Evolutionary conservation across 2,329 filamentous ascomycete species (phyloP).

Genomic region (Phoma sp.): DNA sequence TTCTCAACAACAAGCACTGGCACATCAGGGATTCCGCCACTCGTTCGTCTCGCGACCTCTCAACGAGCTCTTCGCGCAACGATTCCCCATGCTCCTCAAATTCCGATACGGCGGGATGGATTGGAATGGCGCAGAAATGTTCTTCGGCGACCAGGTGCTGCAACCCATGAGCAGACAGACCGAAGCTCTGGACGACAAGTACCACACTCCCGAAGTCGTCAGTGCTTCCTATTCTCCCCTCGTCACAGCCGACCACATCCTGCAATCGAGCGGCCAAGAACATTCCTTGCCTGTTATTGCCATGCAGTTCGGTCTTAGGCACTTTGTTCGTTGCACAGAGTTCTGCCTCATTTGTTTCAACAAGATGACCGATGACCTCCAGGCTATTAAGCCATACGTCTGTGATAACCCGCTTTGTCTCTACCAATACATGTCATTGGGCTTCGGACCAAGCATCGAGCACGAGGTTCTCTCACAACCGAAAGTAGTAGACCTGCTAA

Average conservation of each 20-base stretch:
- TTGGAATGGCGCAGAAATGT: constrained; percentile 73
- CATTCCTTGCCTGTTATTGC: constrained; percentile 63
- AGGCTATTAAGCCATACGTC: constrained; percentile 75
- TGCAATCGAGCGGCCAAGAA: constrained; percentile 33
- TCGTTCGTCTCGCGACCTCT: constrained; percentile 76
- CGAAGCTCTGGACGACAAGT: constrained; percentile 48
- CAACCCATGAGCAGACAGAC: constrained; percentile 31
- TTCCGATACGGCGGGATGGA: constrained; percentile 61
- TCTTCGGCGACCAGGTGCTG: constrained; percentile 56
- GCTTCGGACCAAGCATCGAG: constrained; percentile 83
- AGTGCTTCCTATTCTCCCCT: constrained; percentile 51
- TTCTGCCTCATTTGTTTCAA: constrained; percentile 87
- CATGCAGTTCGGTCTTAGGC: constrained; percentile 78
- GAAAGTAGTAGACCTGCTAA: constrained; percentile 80
- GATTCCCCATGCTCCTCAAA: constrained; percentile 67
- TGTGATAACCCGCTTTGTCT: constrained; percentile 78
- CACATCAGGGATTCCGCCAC: constrained; percentile 54
- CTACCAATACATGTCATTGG: constrained; percentile 87
- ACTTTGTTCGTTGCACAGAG: constrained; percentile 80
- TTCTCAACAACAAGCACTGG: constrained; percentile 18
- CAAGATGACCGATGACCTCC: constrained; percentile 67
- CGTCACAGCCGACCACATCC: constrained; percentile 59
- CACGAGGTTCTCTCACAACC: constrained; percentile 81
- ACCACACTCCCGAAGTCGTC: constrained; percentile 44
- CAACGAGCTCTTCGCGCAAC: constrained; percentile 69